phyloP scores from a whole-genome alignment of 345 rosid genomes.

The Bruguiera parviflora region DNA sequence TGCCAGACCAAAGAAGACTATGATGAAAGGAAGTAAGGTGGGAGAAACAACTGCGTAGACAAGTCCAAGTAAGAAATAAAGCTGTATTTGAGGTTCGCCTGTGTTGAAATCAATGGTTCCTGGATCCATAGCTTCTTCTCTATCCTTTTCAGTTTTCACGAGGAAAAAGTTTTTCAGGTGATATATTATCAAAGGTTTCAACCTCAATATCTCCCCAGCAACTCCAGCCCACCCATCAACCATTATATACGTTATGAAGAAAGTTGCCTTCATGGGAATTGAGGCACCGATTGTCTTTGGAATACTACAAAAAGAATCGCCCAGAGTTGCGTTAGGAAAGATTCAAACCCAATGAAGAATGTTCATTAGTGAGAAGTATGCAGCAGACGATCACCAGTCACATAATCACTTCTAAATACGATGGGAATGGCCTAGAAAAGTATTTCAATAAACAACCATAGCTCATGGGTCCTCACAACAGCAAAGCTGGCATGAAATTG shows the following conservation, averaged over 20 bases:
- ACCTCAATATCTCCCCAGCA: slow-evolving; percentile 83
- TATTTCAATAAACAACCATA: no score
- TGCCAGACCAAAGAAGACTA: slow-evolving; percentile 78
- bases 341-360: neutral
- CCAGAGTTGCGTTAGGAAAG: neutral
- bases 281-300: slow-evolving; percentile 85
- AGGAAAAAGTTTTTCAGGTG: slow-evolving; percentile 76
- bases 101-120: slow-evolving; percentile 88
- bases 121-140: slow-evolving; percentile 97
- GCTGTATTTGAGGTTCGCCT: slow-evolving; percentile 93
- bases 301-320: slow-evolving; percentile 46
- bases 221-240: slow-evolving; percentile 99
- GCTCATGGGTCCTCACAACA: neutral
- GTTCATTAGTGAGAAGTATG: neutral
- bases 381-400: neutral
- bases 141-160: slow-evolving; percentile 90
- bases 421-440: no score
- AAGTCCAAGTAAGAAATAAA: slow-evolving; percentile 89
- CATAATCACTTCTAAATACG: neutral
- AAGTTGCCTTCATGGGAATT: slow-evolving; percentile 96
- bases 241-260: slow-evolving; percentile 92
- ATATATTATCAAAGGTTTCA: slow-evolving; percentile 73
- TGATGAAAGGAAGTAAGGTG: slow-evolving; percentile 76
- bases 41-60: slow-evolving; percentile 92
- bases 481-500: neutral